Base-by-base conservation (phyloP, 768 basidiomycete genomes). In the Serendipita sp. region DNA sequence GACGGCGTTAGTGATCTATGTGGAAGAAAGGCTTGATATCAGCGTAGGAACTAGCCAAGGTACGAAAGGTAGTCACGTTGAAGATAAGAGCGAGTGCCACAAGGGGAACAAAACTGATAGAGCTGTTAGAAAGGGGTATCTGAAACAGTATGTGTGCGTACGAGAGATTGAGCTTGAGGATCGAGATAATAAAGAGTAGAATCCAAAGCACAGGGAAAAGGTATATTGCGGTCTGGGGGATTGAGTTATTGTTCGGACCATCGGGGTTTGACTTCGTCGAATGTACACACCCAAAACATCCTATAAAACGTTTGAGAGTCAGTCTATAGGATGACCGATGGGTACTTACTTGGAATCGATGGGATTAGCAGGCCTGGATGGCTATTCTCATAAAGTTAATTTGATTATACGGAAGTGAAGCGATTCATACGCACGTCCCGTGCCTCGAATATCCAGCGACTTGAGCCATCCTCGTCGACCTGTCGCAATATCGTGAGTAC, bases 381-480 rank as follows among this genome's bases (percentile, higher is more conserved):
- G 88, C 92, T 95, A 64, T 16, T 3, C 18, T 44, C 64, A 46
- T 8, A 65, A 37, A 53, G 63, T 44, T 18, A 23, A 55, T 63
- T 43, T 43, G 44, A 40, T 33, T 36, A n/a, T 18, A 5, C 8
- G 6, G 8, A 50, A 31, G 8, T 8, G 29, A 5, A 5, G 8
- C 48, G 18, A 5, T n/a, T 6, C n/a, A 48, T 31, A 76, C 88
- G 71, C 74, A 95, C 95, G 74, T 97, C 94, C 70, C 94, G 82
- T 70, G 88, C 88, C 75, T 99, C 96, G 68, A 99, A 99, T 10
- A 99, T 94, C 96, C 96, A 99, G 69, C 86, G 94, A 73, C 79
- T 83, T 73, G 95, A 90, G 1, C 96, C 96, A 68, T 97, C 93
- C 63, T 97, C 93, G 70, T 98, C 93, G 13, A 98, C 92, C 85